Conservation (phyloP, 75 land plant species). For the Sequoia sempervirens region DNA sequence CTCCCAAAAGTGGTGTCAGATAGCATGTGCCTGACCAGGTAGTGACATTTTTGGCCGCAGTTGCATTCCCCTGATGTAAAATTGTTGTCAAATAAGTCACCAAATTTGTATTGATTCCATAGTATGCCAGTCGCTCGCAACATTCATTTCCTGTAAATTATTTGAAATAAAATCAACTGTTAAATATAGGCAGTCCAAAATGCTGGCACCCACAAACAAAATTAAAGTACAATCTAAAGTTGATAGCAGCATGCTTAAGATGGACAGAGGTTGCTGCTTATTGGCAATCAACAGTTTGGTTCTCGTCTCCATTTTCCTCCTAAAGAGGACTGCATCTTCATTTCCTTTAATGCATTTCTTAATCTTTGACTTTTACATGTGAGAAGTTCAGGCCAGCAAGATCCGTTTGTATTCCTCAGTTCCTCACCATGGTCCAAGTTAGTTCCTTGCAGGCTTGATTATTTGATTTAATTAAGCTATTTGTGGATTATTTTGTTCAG, state of each 20-base stretch:
- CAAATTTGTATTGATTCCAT: constrained; percentile 85
- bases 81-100: constrained; percentile 67
- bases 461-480: no score
- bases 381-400: neutral
- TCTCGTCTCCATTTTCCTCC: neutral
- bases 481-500: no score
- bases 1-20: constrained; percentile 87
- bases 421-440: no score
- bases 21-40: constrained; percentile 91
- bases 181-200: neutral
- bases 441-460: no score
- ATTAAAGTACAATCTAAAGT: constrained; percentile 24
- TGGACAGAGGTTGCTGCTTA: neutral
- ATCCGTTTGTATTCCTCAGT: no score
- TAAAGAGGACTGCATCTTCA: neutral
- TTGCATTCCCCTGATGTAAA: constrained; percentile 73
- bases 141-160: constrained; percentile 61
- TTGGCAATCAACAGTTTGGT: neutral
- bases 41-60: constrained; percentile 82
- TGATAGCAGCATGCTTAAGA: neutral
- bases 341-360: neutral
- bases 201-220: constrained; percentile 22
- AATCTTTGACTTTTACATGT: neutral
- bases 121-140: constrained; percentile 89
- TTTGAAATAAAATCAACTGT: neutral